Evolutionary conservation across 106 monocot species (phyloP).

Genomic region (Gastrodia elata): DNA sequence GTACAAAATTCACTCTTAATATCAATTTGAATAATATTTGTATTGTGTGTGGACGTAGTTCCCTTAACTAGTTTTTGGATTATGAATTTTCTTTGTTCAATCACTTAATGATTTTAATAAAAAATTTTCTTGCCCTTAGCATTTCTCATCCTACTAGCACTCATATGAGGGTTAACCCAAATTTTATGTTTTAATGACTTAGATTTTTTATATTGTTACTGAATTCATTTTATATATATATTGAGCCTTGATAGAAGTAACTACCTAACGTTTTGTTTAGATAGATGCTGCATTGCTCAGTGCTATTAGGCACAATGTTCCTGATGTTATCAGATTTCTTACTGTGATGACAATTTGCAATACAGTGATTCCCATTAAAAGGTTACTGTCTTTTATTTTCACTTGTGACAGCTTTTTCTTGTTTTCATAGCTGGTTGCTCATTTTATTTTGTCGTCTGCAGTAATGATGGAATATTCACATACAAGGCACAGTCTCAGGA

Average conservation of each 20-base stretch:
- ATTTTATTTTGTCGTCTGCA: slow-evolving; percentile 17
- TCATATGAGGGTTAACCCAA: not conserved
- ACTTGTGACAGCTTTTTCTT: not conserved
- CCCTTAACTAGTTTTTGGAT: not conserved
- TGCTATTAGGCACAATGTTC: slow-evolving; percentile 47
- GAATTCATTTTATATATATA: not conserved
- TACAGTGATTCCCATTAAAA: slow-evolving; percentile 73
- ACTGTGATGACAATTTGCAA: slow-evolving; percentile 91
- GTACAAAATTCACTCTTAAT: not conserved
- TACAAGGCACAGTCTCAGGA: slow-evolving; percentile 98
- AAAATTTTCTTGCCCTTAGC: not conserved
- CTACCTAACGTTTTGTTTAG: slow-evolving; percentile 26
- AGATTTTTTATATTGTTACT: not conserved
- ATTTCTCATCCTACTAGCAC: not conserved
- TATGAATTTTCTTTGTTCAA: not conserved
- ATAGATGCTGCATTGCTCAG: slow-evolving; percentile 76
- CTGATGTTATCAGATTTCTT: slow-evolving; percentile 83
- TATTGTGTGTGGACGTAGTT: not conserved
- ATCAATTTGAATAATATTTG: not conserved
- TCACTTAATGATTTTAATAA: not conserved
- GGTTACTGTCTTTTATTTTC: slow-evolving; percentile 30
- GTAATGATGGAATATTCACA: slow-evolving; percentile 36
- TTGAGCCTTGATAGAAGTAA: not conserved
- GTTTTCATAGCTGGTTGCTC: not conserved
- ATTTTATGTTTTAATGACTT: not conserved